A percentile compares a stretch with the other conserved stretches of the same genome.
These are phyloP conservation scores for Wallacemonas sp. DNA, from an alignment of 208 protist genomes.

Conservation along the genomic window DNA sequence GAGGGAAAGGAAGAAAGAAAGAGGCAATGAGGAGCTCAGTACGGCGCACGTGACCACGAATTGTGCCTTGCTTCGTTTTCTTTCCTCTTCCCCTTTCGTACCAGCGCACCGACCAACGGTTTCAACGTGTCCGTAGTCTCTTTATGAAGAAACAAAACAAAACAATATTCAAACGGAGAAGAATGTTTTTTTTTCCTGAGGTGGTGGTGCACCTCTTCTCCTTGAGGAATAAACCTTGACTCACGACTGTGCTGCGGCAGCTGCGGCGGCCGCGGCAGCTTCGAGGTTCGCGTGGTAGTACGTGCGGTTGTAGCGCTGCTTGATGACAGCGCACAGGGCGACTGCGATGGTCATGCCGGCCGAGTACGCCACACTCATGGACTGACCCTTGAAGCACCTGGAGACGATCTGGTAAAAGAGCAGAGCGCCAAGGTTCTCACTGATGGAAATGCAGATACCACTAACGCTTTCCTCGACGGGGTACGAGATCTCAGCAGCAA, in stretches of 20 bases:
- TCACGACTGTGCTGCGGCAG: not conserved
- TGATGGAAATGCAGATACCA: constrained; percentile 77
- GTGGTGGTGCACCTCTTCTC: too few species aligned
- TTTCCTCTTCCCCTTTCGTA: too few species aligned
- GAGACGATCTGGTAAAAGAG: constrained; percentile 84
- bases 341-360: constrained; percentile 82
- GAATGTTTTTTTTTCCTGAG: too few species aligned
- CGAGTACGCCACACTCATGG: constrained; percentile 84
- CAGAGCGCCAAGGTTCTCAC: constrained; percentile 83
- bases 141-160: too few species aligned
- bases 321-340: constrained; percentile 62
- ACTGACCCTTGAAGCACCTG: constrained; percentile 62
- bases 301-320: constrained; percentile 83
- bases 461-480: constrained; percentile 87
- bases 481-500: constrained; percentile 85
- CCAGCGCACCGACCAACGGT: not conserved
- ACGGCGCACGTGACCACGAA: too few species aligned
- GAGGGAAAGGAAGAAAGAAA: constrained; percentile 1
- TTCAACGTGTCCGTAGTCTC: too few species aligned
- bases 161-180: too few species aligned
- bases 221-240: too few species aligned
- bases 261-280: not conserved
- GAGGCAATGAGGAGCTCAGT: not conserved
- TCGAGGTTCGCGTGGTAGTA: constrained; percentile 58
- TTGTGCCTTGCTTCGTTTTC: too few species aligned